Base-by-base conservation (phyloP, 345 rosid species). In the Iberis pinnata region DNA sequence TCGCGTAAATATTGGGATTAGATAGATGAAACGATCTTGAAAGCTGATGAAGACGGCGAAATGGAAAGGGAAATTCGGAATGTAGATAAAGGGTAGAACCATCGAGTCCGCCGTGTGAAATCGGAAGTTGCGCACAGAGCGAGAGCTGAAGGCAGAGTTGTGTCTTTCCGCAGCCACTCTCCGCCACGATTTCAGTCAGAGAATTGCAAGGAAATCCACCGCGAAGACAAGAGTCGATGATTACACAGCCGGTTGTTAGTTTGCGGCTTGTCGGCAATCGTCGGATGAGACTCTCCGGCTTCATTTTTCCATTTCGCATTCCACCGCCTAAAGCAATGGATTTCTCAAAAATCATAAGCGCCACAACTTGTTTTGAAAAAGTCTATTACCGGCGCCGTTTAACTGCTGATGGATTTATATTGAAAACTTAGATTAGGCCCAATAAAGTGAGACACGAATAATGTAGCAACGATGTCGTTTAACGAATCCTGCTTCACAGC, bases 151-250 rank as follows among this genome's bases (percentile, higher is more conserved):
- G 96, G 75, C 88, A 86, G 57, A 89, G 66, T 56, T 86, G 96
- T 61, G 92, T 86, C 76, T 86, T 86, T 18, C 94, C 94, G 48
- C 80, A 77, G 49, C 92, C 92, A 43, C 94, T 89, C 64, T 84
- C 95, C 31, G 90, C 88, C 6, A 76, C 83, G 42, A 89, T 71
- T 66, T 89, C 95, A 22, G 95, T 81, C 25, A 89, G n/a, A 9
- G 88, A 80, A 40, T 74, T 55, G 72, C 90, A 89, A 9, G 94
- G 82, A 32, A 89, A 62, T 43, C 90, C 95, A 20, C 97, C 95
- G 61, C 52, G 61, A 22, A 89, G 78, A 65, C 75, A 75, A 37
- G 47, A 48, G 63, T 86, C 94, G n/a, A 86, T 60, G 61, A 68
- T 37, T 38, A 75, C 70, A 72, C 94, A 80, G 37, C 94, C 97